Conservation (phyloP, 139 green algal genomes). For the Ulvella scutata region DNA sequence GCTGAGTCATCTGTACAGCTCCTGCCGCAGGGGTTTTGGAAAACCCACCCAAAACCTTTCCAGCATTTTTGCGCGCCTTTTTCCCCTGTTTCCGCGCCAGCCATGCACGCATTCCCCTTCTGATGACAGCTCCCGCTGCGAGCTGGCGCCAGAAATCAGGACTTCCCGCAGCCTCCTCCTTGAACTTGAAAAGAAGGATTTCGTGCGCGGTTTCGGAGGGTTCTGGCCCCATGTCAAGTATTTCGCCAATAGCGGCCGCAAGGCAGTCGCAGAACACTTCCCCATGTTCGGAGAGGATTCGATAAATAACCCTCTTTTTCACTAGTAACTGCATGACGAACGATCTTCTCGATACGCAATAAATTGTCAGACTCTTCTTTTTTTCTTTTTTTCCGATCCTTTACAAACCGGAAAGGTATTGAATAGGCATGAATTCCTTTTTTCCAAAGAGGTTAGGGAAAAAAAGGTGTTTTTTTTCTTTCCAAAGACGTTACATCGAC, state of each 20-base stretch:
- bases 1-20: too few species aligned
- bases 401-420: too few species aligned
- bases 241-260: neutral
- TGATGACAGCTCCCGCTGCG: neutral
- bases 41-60: too few species aligned
- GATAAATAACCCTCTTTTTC: neutral
- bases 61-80: too few species aligned
- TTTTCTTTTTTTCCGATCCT: too few species aligned
- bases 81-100: neutral
- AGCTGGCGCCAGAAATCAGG: neutral
- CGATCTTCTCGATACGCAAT: too few species aligned
- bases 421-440: too few species aligned
- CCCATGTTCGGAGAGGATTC: neutral
- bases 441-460: too few species aligned
- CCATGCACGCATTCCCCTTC: neutral
- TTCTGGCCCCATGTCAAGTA: neutral
- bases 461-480: too few species aligned
- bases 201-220: neutral
- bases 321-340: slow-evolving; percentile 1
- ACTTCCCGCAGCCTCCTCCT: neutral
- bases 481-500: too few species aligned
- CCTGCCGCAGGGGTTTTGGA: too few species aligned
- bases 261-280: neutral
- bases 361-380: too few species aligned
- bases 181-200: neutral